Evolutionary conservation across 192 early-diverging fungal genomes (phyloP).

Genomic region (Coemansia sp.): DNA sequence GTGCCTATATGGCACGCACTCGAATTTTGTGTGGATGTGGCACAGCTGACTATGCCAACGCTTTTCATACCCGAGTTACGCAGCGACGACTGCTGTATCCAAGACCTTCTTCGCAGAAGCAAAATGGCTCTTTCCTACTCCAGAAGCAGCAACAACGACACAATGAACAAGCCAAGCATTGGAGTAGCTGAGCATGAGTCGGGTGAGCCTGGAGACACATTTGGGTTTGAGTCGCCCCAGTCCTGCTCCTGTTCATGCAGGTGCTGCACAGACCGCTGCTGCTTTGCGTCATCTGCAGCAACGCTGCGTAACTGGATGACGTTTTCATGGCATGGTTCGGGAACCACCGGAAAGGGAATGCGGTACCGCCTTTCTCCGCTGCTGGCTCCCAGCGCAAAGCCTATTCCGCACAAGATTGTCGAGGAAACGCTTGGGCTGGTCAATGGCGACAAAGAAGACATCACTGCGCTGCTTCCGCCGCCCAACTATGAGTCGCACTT

Average conservation of each 20-base stretch:
- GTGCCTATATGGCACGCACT: constrained; percentile 28
- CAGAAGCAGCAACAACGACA: not conserved
- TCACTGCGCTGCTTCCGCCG: not conserved
- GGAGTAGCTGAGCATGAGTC: not conserved
- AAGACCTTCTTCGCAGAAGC: constrained; percentile 1
- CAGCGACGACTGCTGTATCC: constrained; percentile 17
- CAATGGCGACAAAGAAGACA: not conserved
- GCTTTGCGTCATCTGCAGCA: constrained; percentile 30
- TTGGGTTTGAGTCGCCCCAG: constrained; percentile 23
- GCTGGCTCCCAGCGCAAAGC: not conserved
- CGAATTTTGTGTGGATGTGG: constrained; percentile 46
- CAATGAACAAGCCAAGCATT: not conserved
- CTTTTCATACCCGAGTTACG: constrained; percentile 42
- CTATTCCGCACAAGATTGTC: constrained; percentile 7
- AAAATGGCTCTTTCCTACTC: not conserved
- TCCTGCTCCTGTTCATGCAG: constrained; percentile 29
- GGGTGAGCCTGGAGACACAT: constrained; percentile 39
- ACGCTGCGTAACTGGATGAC: constrained; percentile 25
- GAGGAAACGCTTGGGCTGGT: constrained; percentile 22
- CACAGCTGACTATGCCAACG: constrained; percentile 39
- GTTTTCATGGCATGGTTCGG: constrained; percentile 19
- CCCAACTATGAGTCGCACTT: not conserved
- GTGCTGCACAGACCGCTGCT: constrained; percentile 33
- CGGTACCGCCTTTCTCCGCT: not conserved
- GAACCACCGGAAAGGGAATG: not conserved